Conservation (phyloP, 768 basidiomycete genomes). For the Gymnopilus junonius region DNA sequence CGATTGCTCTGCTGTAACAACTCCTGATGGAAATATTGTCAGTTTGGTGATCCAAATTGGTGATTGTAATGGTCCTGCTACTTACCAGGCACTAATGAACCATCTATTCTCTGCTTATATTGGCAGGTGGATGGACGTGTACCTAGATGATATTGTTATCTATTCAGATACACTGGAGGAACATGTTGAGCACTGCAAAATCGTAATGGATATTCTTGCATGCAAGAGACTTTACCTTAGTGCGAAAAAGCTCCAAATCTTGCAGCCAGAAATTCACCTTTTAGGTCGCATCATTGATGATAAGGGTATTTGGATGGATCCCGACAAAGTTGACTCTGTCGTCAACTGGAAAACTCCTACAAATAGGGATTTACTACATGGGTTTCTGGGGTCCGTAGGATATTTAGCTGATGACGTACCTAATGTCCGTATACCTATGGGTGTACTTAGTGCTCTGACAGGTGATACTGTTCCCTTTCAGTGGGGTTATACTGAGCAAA, state of each 20-base stretch:
- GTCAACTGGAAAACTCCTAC: conserved; percentile 39
- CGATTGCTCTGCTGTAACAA: conserved; percentile 30
- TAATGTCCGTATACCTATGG: conserved; percentile 42
- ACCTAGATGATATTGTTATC: conserved; percentile 47
- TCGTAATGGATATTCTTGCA: conserved; percentile 35
- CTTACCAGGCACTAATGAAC: too few relatives aligned
- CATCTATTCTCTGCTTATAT: conserved; percentile 36
- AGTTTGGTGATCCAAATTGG: too few relatives aligned
- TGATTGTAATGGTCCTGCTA: too few relatives aligned
- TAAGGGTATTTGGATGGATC: conserved; percentile 48
- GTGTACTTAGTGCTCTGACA: conserved; percentile 28
- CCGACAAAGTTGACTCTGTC: conserved; percentile 44
- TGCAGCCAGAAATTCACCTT: conserved; percentile 32
- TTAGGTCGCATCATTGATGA: conserved; percentile 32
- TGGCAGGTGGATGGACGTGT: conserved; percentile 41
- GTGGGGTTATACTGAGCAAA: conserved; percentile 33
- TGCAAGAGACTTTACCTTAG: conserved; percentile 40
- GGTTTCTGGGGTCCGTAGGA: conserved; percentile 34
- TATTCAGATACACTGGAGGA: conserved; percentile 42
- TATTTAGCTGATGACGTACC: conserved; percentile 38
- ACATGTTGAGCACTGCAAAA: conserved; percentile 35
- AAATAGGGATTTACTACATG: conserved; percentile 33
- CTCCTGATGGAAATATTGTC: conserved; percentile 47
- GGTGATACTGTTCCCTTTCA: conserved; percentile 29
- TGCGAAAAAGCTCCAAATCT: conserved; percentile 36